Percentiles rank a stretch among this genome's conserved stretches.
phyloP scores from a whole-genome alignment of 768 basidiomycete species.

The Boletus rex-veris region DNA sequence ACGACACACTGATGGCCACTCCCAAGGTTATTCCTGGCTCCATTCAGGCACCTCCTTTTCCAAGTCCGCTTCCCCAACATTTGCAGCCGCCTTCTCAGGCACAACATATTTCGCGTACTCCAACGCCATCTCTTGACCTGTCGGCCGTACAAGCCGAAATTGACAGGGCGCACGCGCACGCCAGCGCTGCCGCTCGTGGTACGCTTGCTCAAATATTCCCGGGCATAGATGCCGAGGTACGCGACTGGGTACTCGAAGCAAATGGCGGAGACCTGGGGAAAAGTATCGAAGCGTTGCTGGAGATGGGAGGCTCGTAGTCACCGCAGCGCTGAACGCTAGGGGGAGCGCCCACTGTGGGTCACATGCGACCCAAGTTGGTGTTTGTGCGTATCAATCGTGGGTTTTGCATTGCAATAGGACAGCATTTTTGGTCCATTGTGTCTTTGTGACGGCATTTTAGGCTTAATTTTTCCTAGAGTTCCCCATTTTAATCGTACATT shows the following conservation, averaged over 20 bases:
- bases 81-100: conserved; percentile 42
- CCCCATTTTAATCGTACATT: no score
- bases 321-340: no score
- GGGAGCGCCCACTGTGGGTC: neutral
- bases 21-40: conserved; percentile 38
- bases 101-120: conserved; percentile 63
- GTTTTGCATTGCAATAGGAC: neutral
- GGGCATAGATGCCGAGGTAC: conserved; percentile 70
- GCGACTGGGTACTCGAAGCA: conserved; percentile 87
- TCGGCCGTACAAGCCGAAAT: conserved; percentile 71
- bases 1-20: conserved; percentile 41
- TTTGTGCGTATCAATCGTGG: neutral
- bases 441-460: no score
- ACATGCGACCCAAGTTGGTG: neutral
- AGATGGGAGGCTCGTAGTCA: conserved; percentile 49
- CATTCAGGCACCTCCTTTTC: conserved; percentile 39
- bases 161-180: conserved; percentile 73
- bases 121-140: conserved; percentile 67
- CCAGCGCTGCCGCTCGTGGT: conserved; percentile 64
- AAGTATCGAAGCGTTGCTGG: conserved; percentile 83
- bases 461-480: no score
- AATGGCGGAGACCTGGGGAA: conserved; percentile 84
- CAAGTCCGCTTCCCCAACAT: conserved; percentile 27
- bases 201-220: conserved; percentile 92
- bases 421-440: no score